Evolutionary conservation across 1,284 basidiomycete species (phyloP), one percentile per base, ranked within the genome.

Genomic region (Cryptococcus hybrid): DNA sequence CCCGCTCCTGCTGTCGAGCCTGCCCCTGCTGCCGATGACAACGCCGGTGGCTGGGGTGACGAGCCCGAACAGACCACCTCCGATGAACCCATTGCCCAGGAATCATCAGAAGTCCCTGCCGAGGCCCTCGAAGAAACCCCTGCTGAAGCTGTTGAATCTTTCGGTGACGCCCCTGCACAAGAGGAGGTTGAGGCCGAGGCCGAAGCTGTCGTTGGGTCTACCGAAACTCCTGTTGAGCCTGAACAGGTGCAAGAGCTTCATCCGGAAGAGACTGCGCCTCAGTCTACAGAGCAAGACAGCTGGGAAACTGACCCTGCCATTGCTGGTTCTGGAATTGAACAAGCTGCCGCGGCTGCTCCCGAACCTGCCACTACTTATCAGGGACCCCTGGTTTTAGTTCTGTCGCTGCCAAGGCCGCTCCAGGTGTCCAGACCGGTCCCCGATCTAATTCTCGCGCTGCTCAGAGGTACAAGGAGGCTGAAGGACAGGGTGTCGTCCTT

Each of bases 381-480:
- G 38, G 77, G 76, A 77, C n/a, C 47, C 78, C 78, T 36, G 78
- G 78, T 8, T 76, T 79, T 69, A 77, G 73, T 69, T 67, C 70
- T n/a, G 61, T 71, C 37, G 62, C 69, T 9, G 61, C 59, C 30
- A 62, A 59, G 60, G 66, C 63, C 35, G 62, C 62, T 56, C 53
- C 61, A 11, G 58, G 56, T 50, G 58, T 59, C 5, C 61, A 63
- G 46, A 56, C 53, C 52, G 58, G 54, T 56, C 64, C 66, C 13
- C 67, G 75, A 56, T 75, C 74, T n/a, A 73, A 65, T 57, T 78
- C 73, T 2, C 72, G 77, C 46, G 69, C 71, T 49, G 73, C 75
- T 46, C 67, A 71, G 51, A 63, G 77, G 53, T 75, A 71, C 73
- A 76, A 75, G 67, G 69, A 71, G 52, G 67, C 73, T 45, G 77